Conservation (phyloP, 2,329 filamentous ascomycete genomes). For the Diaporthe eres region DNA sequence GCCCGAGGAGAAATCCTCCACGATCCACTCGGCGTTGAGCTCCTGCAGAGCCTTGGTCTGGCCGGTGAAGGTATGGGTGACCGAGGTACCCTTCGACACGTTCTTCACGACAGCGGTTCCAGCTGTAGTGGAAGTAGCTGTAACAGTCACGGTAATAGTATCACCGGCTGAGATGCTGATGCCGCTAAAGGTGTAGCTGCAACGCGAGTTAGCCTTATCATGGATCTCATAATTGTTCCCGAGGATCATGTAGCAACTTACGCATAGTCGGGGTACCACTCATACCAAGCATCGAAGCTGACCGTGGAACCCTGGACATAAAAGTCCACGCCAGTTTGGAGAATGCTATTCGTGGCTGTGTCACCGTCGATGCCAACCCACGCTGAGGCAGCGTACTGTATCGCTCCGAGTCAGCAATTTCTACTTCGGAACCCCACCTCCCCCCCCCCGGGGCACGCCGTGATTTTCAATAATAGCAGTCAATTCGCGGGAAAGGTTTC, state of each 20-base stretch:
- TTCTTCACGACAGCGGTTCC: slow-evolving; percentile 64
- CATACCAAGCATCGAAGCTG: slow-evolving; percentile 70
- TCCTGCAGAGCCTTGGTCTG: slow-evolving; percentile 62
- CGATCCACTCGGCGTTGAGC: slow-evolving; percentile 75
- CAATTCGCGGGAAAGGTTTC: background rate
- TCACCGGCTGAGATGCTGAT: slow-evolving; percentile 45
- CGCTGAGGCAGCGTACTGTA: slow-evolving; percentile 62
- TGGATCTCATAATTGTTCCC: background rate
- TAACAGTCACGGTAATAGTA: slow-evolving; percentile 49
- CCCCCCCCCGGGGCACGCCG: no score
- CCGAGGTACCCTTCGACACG: slow-evolving; percentile 61
- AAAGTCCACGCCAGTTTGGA: slow-evolving; percentile 72
- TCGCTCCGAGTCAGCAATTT: background rate
- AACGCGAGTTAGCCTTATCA: background rate
- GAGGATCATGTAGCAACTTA: slow-evolving; percentile 14
- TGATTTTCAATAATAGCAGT: background rate
- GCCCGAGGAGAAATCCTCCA: slow-evolving; percentile 65
- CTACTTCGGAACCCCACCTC: no score
- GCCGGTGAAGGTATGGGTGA: slow-evolving; percentile 64
- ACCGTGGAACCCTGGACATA: slow-evolving; percentile 57
- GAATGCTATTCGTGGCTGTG: slow-evolving; percentile 65
- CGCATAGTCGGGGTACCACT: slow-evolving; percentile 72
- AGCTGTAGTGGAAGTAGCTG: slow-evolving; percentile 56
- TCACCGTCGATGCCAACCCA: slow-evolving; percentile 76
- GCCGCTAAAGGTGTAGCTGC: slow-evolving; percentile 44